These are phyloP conservation scores for Mucor mucedo DNA, from an alignment of 371 early-diverging fungal genomes.

Conservation along the genomic window DNA sequence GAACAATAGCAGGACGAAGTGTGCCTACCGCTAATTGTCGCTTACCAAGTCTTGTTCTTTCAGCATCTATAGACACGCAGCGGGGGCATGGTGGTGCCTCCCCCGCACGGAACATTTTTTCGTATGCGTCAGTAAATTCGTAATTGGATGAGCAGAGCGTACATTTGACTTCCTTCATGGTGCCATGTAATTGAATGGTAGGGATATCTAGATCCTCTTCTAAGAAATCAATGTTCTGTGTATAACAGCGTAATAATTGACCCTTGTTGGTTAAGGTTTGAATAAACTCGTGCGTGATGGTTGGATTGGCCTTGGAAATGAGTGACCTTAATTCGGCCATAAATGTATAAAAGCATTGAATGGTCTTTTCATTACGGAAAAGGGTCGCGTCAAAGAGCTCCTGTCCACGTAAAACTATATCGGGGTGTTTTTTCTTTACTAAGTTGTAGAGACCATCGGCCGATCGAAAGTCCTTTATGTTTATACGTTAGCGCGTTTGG, in stretches of 20 bases:
- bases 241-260: constrained; percentile 88
- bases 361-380: constrained; percentile 76
- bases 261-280: constrained; percentile 72
- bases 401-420: constrained; percentile 80
- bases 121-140: constrained; percentile 61
- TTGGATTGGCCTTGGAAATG: constrained; percentile 75
- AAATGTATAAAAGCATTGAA: constrained; percentile 90
- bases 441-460: constrained; percentile 78
- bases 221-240: constrained; percentile 98
- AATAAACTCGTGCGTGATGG: constrained; percentile 90
- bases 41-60: constrained; percentile 73
- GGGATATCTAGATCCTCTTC: constrained; percentile 73
- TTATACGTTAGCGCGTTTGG: constrained; percentile 1
- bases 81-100: constrained; percentile 78
- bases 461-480: constrained; percentile 80
- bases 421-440: constrained; percentile 82
- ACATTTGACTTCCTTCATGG: constrained; percentile 84
- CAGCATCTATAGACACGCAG: constrained; percentile 64
- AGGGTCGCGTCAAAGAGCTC: constrained; percentile 96
- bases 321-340: constrained; percentile 90
- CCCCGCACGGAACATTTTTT: constrained; percentile 68
- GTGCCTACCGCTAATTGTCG: constrained; percentile 81
- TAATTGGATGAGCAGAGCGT: constrained; percentile 74
- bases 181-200: constrained; percentile 94
- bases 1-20: constrained; percentile 94